These are phyloP conservation scores for Cymbidium sinense DNA, from an alignment of 106 monocot species.

Conservation along the genomic window DNA sequence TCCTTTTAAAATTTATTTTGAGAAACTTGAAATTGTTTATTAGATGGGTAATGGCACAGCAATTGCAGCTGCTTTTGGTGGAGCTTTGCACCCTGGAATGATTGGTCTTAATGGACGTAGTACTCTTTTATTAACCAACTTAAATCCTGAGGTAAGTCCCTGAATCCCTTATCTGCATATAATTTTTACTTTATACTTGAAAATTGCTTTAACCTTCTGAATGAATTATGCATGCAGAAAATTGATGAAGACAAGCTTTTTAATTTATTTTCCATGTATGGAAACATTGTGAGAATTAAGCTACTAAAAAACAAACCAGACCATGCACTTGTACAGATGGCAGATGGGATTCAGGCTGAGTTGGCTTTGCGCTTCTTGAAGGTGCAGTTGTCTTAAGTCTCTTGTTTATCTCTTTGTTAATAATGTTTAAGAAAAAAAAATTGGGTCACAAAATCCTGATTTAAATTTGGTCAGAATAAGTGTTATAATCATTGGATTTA, in stretches of 20 bases:
- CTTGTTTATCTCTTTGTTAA: neutral
- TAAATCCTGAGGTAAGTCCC: slow-evolving; percentile 68
- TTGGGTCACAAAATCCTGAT: too few species aligned
- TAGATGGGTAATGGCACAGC: slow-evolving; percentile 63
- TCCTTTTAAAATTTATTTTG: slow-evolving; percentile 1
- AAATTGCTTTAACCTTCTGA: neutral
- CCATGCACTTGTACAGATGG: slow-evolving; percentile 66
- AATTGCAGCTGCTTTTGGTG: slow-evolving; percentile 58
- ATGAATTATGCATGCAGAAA: slow-evolving; percentile 20
- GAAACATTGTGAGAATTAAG: slow-evolving; percentile 55
- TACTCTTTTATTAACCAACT: slow-evolving; percentile 76
- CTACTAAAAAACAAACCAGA: slow-evolving; percentile 55
- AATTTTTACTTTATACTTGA: neutral
- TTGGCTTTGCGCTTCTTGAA: slow-evolving; percentile 58
- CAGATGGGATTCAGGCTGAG: slow-evolving; percentile 60
- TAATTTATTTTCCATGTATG: slow-evolving; percentile 56
- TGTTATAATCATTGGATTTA: too few species aligned
- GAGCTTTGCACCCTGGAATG: slow-evolving; percentile 68
- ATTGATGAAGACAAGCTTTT: slow-evolving; percentile 58
- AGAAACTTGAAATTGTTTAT: slow-evolving; percentile 14
- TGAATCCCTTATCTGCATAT: neutral
- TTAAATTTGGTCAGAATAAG: too few species aligned
- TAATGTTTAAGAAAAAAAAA: neutral
- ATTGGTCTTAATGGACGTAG: slow-evolving; percentile 74
- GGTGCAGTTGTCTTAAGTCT: slow-evolving; percentile 9